phyloP scores from a whole-genome alignment of 176 grass and related monocot genomes.

The Aegilops bicornis region DNA sequence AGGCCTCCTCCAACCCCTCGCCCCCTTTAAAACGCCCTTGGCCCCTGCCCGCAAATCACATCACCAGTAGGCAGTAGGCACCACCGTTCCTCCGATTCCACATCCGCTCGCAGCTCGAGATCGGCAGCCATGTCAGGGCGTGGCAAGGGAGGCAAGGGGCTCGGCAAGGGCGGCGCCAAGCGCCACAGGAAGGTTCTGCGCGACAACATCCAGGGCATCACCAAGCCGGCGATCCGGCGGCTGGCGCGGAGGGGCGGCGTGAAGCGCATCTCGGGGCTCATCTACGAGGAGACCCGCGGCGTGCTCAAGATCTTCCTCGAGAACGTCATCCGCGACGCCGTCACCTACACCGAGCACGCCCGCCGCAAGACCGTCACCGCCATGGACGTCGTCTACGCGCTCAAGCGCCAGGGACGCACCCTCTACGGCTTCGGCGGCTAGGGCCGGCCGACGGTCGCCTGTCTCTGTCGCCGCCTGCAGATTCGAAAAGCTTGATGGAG shows the following conservation, averaged over 20 bases:
- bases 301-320: slow-evolving; percentile 98
- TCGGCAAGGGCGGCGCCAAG: slow-evolving; percentile 48
- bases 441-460: too few species aligned
- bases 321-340: slow-evolving; percentile 87
- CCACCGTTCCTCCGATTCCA: too few species aligned
- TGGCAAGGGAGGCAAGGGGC: slow-evolving; percentile 46
- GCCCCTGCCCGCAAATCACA: too few species aligned
- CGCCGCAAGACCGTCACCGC: slow-evolving; percentile 86
- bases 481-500: too few species aligned
- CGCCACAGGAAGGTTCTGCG: slow-evolving; percentile 46
- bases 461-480: too few species aligned
- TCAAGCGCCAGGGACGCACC: slow-evolving; percentile 90
- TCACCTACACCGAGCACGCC: slow-evolving; percentile 91
- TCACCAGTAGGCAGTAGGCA: too few species aligned
- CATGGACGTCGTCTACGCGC: slow-evolving; percentile 89
- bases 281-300: slow-evolving; percentile 93
- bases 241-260: slow-evolving; percentile 56
- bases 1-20: too few species aligned
- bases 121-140: slow-evolving; percentile 27
- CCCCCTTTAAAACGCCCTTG: too few species aligned
- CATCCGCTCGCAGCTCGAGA: too few species aligned
- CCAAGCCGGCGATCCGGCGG: slow-evolving; percentile 50
- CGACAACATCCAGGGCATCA: slow-evolving; percentile 61
- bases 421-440: slow-evolving; percentile 83
- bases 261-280: slow-evolving; percentile 86